Evolutionary conservation across 306 rosid genomes (phyloP).

Genomic region (Trifolium pratense): DNA sequence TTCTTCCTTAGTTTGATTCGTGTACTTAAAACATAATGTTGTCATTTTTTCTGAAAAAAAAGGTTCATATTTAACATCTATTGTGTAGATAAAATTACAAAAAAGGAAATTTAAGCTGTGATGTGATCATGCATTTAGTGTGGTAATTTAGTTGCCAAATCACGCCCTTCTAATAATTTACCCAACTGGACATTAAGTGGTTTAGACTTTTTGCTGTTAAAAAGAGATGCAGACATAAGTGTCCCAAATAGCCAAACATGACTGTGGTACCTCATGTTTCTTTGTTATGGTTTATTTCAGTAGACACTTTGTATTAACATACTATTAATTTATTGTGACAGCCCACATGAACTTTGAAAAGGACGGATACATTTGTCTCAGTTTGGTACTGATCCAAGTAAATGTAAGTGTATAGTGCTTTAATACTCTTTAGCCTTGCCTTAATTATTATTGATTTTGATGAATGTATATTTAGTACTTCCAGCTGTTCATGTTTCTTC

Average conservation of each 20-base stretch:
- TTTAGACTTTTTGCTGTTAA: not conserved
- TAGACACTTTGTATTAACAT: not conserved
- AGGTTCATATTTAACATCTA: not conserved
- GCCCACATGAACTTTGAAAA: conserved; percentile 65
- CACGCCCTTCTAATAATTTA: not conserved
- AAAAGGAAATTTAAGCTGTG: not conserved
- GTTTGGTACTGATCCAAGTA: conserved; percentile 91
- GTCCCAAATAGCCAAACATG: not conserved
- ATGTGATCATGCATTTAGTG: not conserved
- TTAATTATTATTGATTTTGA: conserved; percentile 6
- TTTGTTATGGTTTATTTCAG: not conserved
- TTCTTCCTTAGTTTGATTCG: not conserved
- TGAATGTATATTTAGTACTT: not conserved
- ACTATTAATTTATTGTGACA: conserved; percentile 31
- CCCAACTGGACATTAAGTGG: not conserved
- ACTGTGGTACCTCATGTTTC: not conserved
- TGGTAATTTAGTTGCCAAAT: not conserved
- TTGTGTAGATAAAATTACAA: not conserved
- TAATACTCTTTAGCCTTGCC: conserved; percentile 8
- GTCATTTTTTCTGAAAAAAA: not conserved
- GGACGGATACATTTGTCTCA: conserved; percentile 87
- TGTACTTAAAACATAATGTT: not conserved
- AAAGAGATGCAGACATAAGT: not conserved
- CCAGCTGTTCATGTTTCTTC: too few relatives aligned
- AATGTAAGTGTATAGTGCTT: conserved; percentile 64